Conservation (phyloP, 176 grass and related monocot species). For the Avena sativa region DNA sequence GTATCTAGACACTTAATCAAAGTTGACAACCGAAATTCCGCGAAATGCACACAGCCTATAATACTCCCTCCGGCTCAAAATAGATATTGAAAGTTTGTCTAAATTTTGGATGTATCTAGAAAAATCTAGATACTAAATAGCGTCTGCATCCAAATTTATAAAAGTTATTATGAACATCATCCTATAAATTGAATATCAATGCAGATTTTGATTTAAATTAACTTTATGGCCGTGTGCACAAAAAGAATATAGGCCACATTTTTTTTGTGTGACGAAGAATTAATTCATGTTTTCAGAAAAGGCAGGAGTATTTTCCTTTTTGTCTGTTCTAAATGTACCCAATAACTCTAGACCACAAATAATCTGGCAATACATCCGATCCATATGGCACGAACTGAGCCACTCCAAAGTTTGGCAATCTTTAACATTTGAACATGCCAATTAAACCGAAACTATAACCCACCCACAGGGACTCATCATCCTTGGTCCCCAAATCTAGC, state of each 20-base stretch:
- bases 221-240: background rate
- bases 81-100: too few species aligned
- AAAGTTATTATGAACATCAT: background rate
- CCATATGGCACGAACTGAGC: background rate
- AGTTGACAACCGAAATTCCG: too few species aligned
- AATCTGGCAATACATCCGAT: background rate
- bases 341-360: background rate
- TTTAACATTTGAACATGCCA: background rate
- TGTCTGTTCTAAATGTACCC: background rate
- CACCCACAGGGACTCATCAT: background rate
- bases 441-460: background rate
- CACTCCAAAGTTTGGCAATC: background rate
- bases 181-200: background rate
- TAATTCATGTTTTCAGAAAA: background rate
- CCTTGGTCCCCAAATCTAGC: background rate
- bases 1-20: too few species aligned
- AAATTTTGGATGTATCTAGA: too few species aligned
- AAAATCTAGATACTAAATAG: too few species aligned
- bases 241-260: background rate
- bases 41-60: too few species aligned
- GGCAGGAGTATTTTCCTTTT: background rate
- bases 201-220: background rate
- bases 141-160: too few species aligned
- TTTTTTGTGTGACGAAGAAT: background rate
- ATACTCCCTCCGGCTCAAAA: too few species aligned